Evolutionary conservation across 352 stramenopile genomes (phyloP).

Genomic region (Phytophthora quininea): DNA sequence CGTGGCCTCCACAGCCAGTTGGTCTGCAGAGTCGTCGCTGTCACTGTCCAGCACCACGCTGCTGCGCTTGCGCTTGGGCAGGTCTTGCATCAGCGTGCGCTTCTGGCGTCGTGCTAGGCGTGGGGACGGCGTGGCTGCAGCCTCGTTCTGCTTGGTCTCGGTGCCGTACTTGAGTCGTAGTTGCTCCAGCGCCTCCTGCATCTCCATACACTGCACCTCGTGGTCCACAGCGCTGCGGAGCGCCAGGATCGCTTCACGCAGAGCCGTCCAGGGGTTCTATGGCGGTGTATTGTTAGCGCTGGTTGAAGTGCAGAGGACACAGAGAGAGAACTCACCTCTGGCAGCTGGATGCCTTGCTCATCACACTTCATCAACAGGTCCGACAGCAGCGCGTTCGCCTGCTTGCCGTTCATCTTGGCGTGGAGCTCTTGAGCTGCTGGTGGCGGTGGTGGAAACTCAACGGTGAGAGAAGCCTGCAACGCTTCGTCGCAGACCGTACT

Average conservation of each 20-base stretch:
- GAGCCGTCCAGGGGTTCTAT: slow-evolving; percentile 49
- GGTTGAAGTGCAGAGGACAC: not conserved
- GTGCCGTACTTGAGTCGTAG: slow-evolving; percentile 41
- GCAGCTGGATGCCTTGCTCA: slow-evolving; percentile 47
- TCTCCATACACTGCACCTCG: slow-evolving; percentile 46
- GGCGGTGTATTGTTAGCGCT: not conserved
- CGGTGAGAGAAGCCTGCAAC: slow-evolving; percentile 7
- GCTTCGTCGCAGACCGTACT: not conserved
- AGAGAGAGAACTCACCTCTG: slow-evolving; percentile 34
- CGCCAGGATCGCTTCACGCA: slow-evolving; percentile 47
- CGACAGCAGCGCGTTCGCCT: slow-evolving; percentile 53
- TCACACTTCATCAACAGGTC: slow-evolving; percentile 76
- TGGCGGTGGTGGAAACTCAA: slow-evolving; percentile 9
- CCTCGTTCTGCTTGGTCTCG: slow-evolving; percentile 3
- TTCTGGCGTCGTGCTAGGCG: slow-evolving; percentile 20
- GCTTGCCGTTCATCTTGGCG: slow-evolving; percentile 57
- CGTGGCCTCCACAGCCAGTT: slow-evolving; percentile 10
- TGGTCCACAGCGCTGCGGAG: slow-evolving; percentile 46
- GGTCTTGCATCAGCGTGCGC: slow-evolving; percentile 28
- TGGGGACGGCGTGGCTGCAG: not conserved
- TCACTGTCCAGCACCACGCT: slow-evolving; percentile 15
- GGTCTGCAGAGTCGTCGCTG: not conserved
- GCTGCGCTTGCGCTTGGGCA: slow-evolving; percentile 26
- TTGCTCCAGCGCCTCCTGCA: slow-evolving; percentile 48
- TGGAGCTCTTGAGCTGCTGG: not conserved